Percentiles rank a stretch among this genome's conserved stretches.
phyloP scores from a whole-genome alignment of 139 green algal species.

The Micractinium conductrix region DNA sequence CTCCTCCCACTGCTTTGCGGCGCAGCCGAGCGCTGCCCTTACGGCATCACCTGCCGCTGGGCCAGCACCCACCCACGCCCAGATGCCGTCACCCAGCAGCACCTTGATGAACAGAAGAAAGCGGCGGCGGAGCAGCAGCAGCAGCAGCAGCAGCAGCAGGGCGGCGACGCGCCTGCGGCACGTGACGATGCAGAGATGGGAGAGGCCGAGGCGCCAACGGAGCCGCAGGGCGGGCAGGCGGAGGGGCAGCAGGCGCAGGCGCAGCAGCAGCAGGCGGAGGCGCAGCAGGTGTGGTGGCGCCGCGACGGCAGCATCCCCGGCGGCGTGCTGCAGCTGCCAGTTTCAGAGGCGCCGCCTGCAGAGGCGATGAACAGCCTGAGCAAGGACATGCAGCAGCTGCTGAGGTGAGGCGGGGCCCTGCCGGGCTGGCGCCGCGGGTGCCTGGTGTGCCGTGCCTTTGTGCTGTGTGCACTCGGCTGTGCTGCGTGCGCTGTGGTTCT shows the following conservation, averaged over 20 bases:
- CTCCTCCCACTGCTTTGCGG: too few relatives aligned
- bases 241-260: not conserved
- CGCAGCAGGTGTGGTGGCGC: slow-evolving; percentile 20
- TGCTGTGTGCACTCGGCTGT: too few relatives aligned
- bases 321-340: slow-evolving; percentile 3
- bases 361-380: not conserved
- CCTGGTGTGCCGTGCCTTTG: not conserved
- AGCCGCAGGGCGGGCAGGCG: not conserved
- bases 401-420: not conserved
- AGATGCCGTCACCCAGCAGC: slow-evolving; percentile 34
- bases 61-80: slow-evolving; percentile 54
- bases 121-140: not conserved
- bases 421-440: too few relatives aligned
- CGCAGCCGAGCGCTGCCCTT: not conserved
- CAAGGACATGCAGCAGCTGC: slow-evolving; percentile 17
- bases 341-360: not conserved
- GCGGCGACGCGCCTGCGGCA: too few relatives aligned
- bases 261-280: slow-evolving; percentile 15
- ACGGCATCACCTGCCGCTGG: slow-evolving; percentile 71
- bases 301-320: slow-evolving; percentile 25
- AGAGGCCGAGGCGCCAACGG: too few relatives aligned
- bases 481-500: too few relatives aligned
- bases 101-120: not conserved
- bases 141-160: too few relatives aligned
- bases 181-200: too few relatives aligned